Evolutionary conservation across 73 alveolate species (phyloP).

Genomic region (Urostyla sp.): DNA sequence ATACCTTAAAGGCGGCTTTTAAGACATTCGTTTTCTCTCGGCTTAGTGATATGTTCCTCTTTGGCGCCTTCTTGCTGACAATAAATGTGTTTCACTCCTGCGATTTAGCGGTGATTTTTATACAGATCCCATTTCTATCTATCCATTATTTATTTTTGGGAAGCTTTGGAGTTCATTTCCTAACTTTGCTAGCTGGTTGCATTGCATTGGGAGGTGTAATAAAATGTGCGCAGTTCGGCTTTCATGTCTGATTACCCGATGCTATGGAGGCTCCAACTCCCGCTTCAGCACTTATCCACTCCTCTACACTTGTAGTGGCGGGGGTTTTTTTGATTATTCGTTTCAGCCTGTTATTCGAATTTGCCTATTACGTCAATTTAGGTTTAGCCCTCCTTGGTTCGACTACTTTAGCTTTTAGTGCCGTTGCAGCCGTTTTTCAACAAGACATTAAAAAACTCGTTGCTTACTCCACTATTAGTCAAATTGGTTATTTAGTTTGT

Average conservation of each 20-base stretch:
- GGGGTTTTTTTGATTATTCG: constrained; percentile 38
- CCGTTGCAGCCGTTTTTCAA: constrained; percentile 36
- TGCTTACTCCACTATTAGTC: constrained; percentile 52
- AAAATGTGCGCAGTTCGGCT: constrained; percentile 37
- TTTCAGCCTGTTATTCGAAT: constrained; percentile 3
- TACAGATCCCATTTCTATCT: constrained; percentile 16
- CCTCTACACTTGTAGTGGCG: constrained; percentile 36
- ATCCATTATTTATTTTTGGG: not conserved
- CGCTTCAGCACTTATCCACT: constrained; percentile 47
- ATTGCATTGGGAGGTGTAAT: not conserved
- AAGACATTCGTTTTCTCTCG: constrained; percentile 32
- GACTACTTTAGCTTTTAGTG: constrained; percentile 20
- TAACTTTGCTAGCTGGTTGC: not conserved
- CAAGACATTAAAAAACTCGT: constrained; percentile 38
- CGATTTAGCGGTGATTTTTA: constrained; percentile 40
- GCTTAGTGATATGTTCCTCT: constrained; percentile 35
- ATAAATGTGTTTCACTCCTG: not conserved
- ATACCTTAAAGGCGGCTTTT: constrained; percentile 37
- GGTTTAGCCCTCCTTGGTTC: constrained; percentile 26
- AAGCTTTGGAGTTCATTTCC: constrained; percentile 13
- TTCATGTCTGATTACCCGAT: constrained; percentile 50
- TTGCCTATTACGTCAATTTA: not conserved
- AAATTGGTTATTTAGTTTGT: constrained; percentile 46
- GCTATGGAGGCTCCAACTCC: constrained; percentile 60
- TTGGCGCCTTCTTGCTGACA: not conserved